Base-by-base conservation (phyloP, 2,329 filamentous ascomycete species). In the Hypoxylon sp. region DNA sequence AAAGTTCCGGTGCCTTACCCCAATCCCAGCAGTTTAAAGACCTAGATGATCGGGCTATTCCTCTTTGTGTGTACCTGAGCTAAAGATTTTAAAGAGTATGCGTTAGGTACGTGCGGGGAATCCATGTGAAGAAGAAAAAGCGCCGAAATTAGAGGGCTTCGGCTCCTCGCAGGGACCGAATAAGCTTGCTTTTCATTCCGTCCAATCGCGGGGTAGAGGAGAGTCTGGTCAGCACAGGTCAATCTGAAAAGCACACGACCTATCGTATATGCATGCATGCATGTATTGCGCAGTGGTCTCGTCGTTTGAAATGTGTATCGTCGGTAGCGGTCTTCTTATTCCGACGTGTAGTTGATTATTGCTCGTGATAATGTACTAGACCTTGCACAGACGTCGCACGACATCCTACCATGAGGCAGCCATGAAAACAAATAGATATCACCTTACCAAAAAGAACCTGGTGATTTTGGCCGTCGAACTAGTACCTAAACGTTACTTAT, bases 231-330 rank as follows among this genome's bases (percentile, higher is more conserved):
- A 21, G 19, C 32, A 43, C 15, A 40, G 17, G 29, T 34, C 17
- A 36, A 50, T 13, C 12, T 31, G 7, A 12, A 15, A 42, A 17
- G 21, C 15, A 47, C 60, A 65, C 63, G 16, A 50, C 57, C 32
- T 51, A 46, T 65, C 63, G 64, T 65, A 60, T 66, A 66, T 66
- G 63, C 64, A 61, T 16, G 6, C 29, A 44, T 13, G n/a, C n/a
- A n/a, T n/a, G n/a, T n/a, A n/a, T n/a, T n/a, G n/a, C n/a, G n/a
- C n/a, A n/a, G n/a, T n/a, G n/a, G n/a, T n/a, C n/a, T n/a, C n/a
- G n/a, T n/a, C n/a, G n/a, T n/a, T n/a, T n/a, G n/a, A n/a, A n/a
- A n/a, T 55, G 30, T 27, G 40, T 31, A 5, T 21, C 31, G 25
- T n/a, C n/a, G n/a, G n/a, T n/a, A n/a, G n/a, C n/a, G 43, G 19